These are phyloP conservation scores for Phytopythium cucurbitacearum DNA, from an alignment of 352 stramenopile species.

Conservation along the genomic window DNA sequence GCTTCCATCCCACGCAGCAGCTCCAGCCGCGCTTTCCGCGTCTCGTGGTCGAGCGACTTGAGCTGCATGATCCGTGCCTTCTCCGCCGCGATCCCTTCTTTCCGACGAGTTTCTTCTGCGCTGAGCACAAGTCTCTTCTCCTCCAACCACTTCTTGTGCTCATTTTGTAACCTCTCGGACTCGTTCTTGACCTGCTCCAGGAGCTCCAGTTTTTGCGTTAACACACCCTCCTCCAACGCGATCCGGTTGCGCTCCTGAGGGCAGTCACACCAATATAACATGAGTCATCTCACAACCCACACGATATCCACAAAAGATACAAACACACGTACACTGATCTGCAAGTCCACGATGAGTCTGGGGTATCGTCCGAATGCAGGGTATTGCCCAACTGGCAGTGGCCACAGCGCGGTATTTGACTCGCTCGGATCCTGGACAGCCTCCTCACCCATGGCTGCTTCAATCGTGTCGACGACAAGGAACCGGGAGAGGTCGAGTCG, in stretches of 20 bases:
- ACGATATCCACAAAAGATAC: neutral
- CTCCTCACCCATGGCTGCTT: neutral
- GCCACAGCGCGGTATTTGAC: conserved; percentile 25
- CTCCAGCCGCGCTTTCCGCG: conserved; percentile 52
- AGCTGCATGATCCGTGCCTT: conserved; percentile 61
- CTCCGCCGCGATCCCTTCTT: conserved; percentile 56
- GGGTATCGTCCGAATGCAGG: conserved; percentile 78
- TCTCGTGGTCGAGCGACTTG: conserved; percentile 72
- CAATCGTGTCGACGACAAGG: conserved; percentile 1
- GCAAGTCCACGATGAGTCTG: conserved; percentile 77
- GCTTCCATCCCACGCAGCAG: conserved; percentile 57
- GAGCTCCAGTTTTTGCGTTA: conserved; percentile 58
- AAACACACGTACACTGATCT: conserved; percentile 63
- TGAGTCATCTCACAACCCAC: neutral
- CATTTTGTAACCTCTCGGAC: conserved; percentile 39
- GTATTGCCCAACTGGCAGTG: conserved; percentile 67
- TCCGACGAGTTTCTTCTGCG: conserved; percentile 57
- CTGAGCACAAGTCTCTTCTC: conserved; percentile 49
- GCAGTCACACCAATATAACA: conserved; percentile 5
- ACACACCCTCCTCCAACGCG: conserved; percentile 65
- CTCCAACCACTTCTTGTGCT: conserved; percentile 66
- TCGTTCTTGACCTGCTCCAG: conserved; percentile 54
- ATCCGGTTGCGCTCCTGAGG: conserved; percentile 76
- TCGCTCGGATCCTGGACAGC: neutral
- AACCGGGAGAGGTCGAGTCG: conserved; percentile 34